phyloP scores from a whole-genome alignment of 2,329 filamentous ascomycete species.

The Aspergillus hiratsukae region DNA sequence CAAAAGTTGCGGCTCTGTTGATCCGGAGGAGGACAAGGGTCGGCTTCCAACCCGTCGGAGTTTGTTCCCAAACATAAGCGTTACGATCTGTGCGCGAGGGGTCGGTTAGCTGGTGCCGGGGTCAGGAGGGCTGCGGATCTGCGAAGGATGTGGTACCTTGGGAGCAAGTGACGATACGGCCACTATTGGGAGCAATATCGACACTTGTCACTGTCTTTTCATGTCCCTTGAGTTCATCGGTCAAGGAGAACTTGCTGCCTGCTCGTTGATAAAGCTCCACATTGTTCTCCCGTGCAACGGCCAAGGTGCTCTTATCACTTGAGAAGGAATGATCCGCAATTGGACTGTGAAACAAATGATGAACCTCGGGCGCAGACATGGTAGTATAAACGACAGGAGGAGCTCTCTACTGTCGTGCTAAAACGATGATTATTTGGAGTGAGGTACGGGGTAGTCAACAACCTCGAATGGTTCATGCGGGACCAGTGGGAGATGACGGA shows the following conservation, averaged over 20 bases:
- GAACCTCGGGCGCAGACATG: constrained; percentile 85
- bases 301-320: constrained; percentile 79
- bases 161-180: constrained; percentile 94
- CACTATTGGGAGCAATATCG: constrained; percentile 85
- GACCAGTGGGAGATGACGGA: constrained; percentile 4
- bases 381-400: constrained; percentile 68
- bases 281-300: constrained; percentile 82
- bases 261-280: constrained; percentile 80
- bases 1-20: constrained; percentile 92
- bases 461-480: not conserved
- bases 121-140: not conserved
- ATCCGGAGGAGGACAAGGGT: constrained; percentile 95
- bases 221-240: constrained; percentile 91
- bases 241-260: constrained; percentile 72
- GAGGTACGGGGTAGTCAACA: constrained; percentile 1
- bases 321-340: constrained; percentile 99
- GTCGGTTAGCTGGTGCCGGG: constrained; percentile 2
- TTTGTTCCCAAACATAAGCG: constrained; percentile 95
- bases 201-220: constrained; percentile 96
- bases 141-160: constrained; percentile 59
- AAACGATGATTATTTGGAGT: not conserved
- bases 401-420: constrained; percentile 89
- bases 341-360: constrained; percentile 93
- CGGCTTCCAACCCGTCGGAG: constrained; percentile 89
- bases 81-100: constrained; percentile 68